A percentile compares a stretch with the other conserved stretches of the same genome.
Conservation (phyloP, 805 yeast genomes). For the Metschnikowia anglica region DNA sequence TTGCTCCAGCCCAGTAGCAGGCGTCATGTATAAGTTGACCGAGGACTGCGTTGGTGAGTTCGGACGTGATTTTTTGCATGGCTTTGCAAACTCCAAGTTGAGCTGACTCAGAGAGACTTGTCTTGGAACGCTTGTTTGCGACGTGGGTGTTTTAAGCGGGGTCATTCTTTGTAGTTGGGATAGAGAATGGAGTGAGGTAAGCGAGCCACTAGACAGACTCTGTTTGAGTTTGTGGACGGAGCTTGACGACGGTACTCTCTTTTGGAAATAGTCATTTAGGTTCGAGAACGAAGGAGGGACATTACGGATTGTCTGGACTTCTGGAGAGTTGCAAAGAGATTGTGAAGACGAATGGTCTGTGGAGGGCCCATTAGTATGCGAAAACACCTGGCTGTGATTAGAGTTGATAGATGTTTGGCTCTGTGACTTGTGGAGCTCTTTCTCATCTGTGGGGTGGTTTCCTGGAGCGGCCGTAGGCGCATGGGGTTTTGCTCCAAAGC, state of each 20-base stretch:
- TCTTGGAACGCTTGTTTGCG: slow-evolving; percentile 6
- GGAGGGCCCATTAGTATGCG: slow-evolving; percentile 25
- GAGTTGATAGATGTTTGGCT: slow-evolving; percentile 29
- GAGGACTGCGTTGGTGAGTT: slow-evolving; percentile 40
- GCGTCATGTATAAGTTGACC: slow-evolving; percentile 10
- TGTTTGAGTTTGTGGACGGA: slow-evolving; percentile 25
- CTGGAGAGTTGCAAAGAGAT: slow-evolving; percentile 39
- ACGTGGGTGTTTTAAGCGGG: slow-evolving; percentile 34
- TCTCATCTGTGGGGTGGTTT: not conserved
- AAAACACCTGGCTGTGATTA: slow-evolving; percentile 25
- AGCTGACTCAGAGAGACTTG: slow-evolving; percentile 32
- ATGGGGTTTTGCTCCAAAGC: not conserved
- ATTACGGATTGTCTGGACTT: slow-evolving; percentile 15
- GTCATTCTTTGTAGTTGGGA: slow-evolving; percentile 41
- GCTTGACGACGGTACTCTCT: slow-evolving; percentile 21
- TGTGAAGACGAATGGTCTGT: slow-evolving; percentile 29
- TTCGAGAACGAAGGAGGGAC: slow-evolving; percentile 29
- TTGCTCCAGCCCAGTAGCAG: slow-evolving; percentile 1
- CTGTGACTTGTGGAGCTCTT: slow-evolving; percentile 25
- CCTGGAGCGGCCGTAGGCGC: not conserved
- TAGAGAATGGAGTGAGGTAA: slow-evolving; percentile 18
- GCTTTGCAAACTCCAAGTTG: slow-evolving; percentile 38
- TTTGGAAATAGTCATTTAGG: slow-evolving; percentile 35
- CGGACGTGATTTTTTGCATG: slow-evolving; percentile 46
- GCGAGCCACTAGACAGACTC: slow-evolving; percentile 21